Percentiles rank a stretch among this genome's conserved stretches.
Evolutionary conservation across 805 yeast species (phyloP).

Genomic region (Torulaspora franciscae): DNA sequence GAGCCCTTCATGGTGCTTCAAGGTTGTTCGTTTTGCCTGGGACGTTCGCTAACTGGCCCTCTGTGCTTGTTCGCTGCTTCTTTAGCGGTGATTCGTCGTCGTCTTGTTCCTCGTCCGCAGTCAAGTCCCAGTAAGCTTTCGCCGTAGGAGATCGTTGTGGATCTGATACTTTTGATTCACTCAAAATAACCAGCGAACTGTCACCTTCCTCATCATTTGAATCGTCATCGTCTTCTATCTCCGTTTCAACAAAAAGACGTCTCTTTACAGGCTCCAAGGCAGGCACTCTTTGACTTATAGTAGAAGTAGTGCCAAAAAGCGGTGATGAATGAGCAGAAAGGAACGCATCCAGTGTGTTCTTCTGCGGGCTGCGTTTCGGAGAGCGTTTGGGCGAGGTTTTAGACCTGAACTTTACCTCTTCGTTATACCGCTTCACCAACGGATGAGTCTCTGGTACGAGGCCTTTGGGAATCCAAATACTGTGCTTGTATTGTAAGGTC

Average conservation of each 20-base stretch:
- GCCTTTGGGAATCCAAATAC: slow-evolving; percentile 23
- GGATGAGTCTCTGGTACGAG: slow-evolving; percentile 19
- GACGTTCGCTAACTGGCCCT: neutral
- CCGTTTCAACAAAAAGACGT: slow-evolving; percentile 24
- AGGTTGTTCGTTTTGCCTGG: neutral
- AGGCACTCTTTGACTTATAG: neutral
- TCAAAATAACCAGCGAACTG: slow-evolving; percentile 23
- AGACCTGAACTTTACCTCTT: slow-evolving; percentile 3
- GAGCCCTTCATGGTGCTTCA: neutral
- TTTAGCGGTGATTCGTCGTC: slow-evolving; percentile 17
- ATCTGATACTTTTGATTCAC: slow-evolving; percentile 6
- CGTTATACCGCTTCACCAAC: slow-evolving; percentile 14
- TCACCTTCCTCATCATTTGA: slow-evolving; percentile 10
- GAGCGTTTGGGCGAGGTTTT: slow-evolving; percentile 6
- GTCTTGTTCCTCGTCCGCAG: neutral
- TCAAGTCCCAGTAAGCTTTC: slow-evolving; percentile 1
- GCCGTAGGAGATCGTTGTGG: neutral
- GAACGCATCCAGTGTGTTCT: slow-evolving; percentile 26
- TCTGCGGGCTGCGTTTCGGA: slow-evolving; percentile 17
- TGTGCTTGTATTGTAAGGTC: slow-evolving; percentile 13
- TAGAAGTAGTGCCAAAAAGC: slow-evolving; percentile 6
- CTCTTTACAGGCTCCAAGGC: slow-evolving; percentile 13
- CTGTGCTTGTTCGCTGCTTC: slow-evolving; percentile 4
- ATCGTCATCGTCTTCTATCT: slow-evolving; percentile 8
- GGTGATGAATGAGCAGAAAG: slow-evolving; percentile 24